Evolutionary conservation across 2,329 filamentous ascomycete species (phyloP), one percentile per base, ranked within the genome.

Genomic region (Lojkania enalia): DNA sequence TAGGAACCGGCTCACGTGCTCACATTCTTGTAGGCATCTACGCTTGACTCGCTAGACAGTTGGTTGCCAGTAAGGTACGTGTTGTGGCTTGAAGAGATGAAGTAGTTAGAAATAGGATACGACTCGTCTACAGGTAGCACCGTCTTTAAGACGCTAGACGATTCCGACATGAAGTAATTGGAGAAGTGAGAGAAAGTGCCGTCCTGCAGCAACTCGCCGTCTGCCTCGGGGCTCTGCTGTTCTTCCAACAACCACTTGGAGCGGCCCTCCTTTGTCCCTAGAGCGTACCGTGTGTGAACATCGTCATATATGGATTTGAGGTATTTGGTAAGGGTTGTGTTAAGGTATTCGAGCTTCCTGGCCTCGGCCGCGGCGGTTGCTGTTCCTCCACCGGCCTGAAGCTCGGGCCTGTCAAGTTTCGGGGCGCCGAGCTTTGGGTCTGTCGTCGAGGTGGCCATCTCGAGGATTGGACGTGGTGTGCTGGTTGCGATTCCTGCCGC

Each of bases 51-150:
- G 35, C 89, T 90, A 48, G 83, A 85, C 30, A 94, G 77, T 70
- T 96, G 92, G 60, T 95, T 90, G 2, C 91, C 91, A 2, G 85
- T 85, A 31, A 96, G 76, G 67, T 96, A 96, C 0, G 91, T 96
- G 66, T 96, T 96, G 74, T 96, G 91, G 63, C 90, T 96, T 55
- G 89, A 95, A 51, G 86, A 95, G 66, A 96, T 91, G 69, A 90
- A 96, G 73, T 96, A 96, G 65, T 95, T 90, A 35, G 86, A 88
- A 46, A 95, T 77, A 3, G 89, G 87, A 40, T 80, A 81, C 0
- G 79, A 79, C 21, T 83, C 66, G 61, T 90, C 85, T 76, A 51
- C 71, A 60, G 20, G 72, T 57, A 16, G 69, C 45, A 5, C 71
- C 66, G 16, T 71, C 64, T n/a, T 76, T 74, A 52, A 57, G 25